Evolutionary conservation across 208 protist species (phyloP), one percentile per base, ranked within the genome.

Genomic region (Crithidia sp.): DNA sequence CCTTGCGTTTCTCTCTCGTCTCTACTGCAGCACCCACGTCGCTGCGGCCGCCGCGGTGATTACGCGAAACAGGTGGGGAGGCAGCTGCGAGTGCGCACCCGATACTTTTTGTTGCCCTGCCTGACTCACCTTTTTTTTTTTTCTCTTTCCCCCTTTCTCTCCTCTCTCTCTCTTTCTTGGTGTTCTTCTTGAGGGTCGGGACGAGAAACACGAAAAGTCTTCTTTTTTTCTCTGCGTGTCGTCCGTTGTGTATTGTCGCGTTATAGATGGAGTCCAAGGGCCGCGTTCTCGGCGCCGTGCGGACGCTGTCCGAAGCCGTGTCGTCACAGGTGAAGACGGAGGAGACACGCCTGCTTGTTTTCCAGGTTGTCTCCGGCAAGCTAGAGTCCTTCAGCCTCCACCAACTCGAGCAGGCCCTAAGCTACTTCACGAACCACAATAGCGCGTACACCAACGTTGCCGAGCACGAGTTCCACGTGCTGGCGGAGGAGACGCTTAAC

Each of bases 401-500:
- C 17, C 74, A 95, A 47, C 71, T 94, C 5, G 89, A 96, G 67
- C 62, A 79, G 64, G 82, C 76, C 4, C 50, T 96, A 14, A 58
- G 76, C 45, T 89, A 84, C 67, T 96, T 88, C 61, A 90, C 88
- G 2, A 88, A 88, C 49, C 89, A 91, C 66, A 97, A 97, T 71
- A 95, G 88, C 72, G 87, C 85, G 39, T 97, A 91, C 77, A 88
- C 77, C 9, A 85, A 86, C 17, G 86, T 87, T 0, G 82, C 76
- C 7, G 74, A 86, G 64, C 82, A 95, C 58, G 89, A 95, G 67
- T 88, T 95, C 50, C 75, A 87, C 37, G 69, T 85, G 28, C 74
- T 97, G 8, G 78, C 73, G 13, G 85, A 91, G 16, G 92, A 97
- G 78, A 84, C 93, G 60, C 77, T 97, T 36, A 97, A 97, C 77